A percentile compares a stretch with the other conserved stretches of the same genome.
These are phyloP conservation scores for Leptodontidium sp. DNA, from an alignment of 2,329 filamentous ascomycete genomes.

Conservation along the genomic window DNA sequence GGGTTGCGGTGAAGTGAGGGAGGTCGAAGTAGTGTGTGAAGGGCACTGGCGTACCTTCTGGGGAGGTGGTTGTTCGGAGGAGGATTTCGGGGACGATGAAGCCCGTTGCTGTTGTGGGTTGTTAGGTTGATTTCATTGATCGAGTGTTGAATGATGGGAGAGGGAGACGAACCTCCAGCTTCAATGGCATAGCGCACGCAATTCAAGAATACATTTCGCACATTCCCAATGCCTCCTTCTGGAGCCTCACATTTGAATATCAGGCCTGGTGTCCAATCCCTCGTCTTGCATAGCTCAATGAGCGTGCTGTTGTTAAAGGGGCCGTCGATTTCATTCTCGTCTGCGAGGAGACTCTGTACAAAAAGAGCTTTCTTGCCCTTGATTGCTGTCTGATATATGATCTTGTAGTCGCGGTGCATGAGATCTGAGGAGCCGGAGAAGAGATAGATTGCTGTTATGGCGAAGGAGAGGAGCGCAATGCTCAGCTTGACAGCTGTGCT, in stretches of 20 bases:
- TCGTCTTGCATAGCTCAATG: constrained; percentile 46
- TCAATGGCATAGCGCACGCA: constrained; percentile 57
- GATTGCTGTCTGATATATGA: background rate
- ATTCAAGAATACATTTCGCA: constrained; percentile 54
- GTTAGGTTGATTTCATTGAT: constrained; percentile 1
- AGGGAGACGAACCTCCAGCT: constrained; percentile 52
- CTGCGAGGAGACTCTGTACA: constrained; percentile 17
- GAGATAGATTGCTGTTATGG: constrained; percentile 18
- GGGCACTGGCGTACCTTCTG: constrained; percentile 21
- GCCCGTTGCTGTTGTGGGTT: constrained; percentile 43
- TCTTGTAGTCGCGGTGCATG: background rate
- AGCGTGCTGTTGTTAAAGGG: constrained; percentile 30
- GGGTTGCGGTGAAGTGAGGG: constrained; percentile 28
- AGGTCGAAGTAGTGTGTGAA: constrained; percentile 38
- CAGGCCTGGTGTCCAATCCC: constrained; percentile 51
- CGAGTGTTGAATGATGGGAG: background rate
- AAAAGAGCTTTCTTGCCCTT: constrained; percentile 25
- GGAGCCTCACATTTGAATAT: constrained; percentile 54
- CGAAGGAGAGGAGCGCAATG: constrained; percentile 14
- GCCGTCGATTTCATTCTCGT: constrained; percentile 33
- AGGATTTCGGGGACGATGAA: constrained; percentile 48
- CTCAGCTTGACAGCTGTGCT: constrained; percentile 21
- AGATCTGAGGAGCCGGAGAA: constrained; percentile 5
- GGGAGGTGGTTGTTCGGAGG: constrained; percentile 19
- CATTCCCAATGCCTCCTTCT: constrained; percentile 53